Evolutionary conservation across 495 filamentous ascomycete genomes (phyloP), one percentile per base, ranked within the genome.

Genomic region (Penicillium desertorum): DNA sequence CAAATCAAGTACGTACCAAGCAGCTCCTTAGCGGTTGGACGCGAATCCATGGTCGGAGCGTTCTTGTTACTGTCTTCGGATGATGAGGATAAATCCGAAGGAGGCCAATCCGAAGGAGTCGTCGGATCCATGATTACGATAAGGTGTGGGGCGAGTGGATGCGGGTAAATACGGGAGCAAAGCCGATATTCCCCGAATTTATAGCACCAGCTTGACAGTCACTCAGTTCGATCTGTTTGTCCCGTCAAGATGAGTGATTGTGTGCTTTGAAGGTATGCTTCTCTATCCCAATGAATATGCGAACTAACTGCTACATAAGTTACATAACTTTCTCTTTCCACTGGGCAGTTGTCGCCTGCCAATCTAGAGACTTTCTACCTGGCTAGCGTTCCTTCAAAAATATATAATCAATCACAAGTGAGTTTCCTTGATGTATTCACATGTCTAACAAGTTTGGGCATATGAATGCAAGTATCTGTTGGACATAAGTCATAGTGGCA

Each of bases 271-370:
- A 72, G 5, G 69, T 66, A 46, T 70, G 57, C 25, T 56, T 70
- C 23, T 74, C 57, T 34, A 77, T 45, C 54, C 73, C 74, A 8
- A 71, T 37, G 25, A 61, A 71, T 2, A 73, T 61, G 25, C 73
- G 62, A 5, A 59, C 72, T 9, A 73, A 55, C 56, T 76, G 69
- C 37, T 67, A 43, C 67, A 73, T 62, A 16, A 76, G 69, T 34
- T 67, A 43, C 67, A 73, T 62, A 16, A 76, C 58, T 41, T 71
- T 70, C n/a, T 56, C 47, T 56, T 56, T 62, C 46, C 71, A 65
- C 48, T 58, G 36, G 5, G 36, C 4, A 9, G 29, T 70, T 11
- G 64, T 55, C 3, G 6, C 9, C 6, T 62, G 23, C 69, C 69
- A 75, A 29, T 68, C 44, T 19, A 73, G 46, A 17, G 71, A 56